Conservation (phyloP, 2,329 filamentous ascomycete genomes). For the Macrophomina tecta region DNA sequence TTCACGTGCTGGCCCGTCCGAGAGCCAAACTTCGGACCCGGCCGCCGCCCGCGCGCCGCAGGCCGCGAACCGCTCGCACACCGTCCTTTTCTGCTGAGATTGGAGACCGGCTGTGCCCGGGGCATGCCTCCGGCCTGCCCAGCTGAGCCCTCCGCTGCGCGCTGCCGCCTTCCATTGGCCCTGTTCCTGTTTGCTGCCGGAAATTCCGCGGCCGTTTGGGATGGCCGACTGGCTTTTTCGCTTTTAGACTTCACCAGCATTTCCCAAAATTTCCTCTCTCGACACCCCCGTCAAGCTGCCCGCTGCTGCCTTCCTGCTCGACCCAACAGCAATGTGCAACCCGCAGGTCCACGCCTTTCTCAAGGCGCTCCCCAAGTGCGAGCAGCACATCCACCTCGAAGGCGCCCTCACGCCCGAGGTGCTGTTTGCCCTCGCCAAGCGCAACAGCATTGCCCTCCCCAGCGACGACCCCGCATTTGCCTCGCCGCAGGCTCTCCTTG, state of each 20-base stretch:
- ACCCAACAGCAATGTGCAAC: constrained; percentile 59
- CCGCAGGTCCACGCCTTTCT: constrained; percentile 65
- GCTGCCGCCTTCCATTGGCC: constrained; percentile 2
- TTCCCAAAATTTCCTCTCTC: constrained; percentile 3
- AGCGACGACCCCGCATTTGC: constrained; percentile 66
- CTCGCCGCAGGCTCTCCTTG: constrained; percentile 63
- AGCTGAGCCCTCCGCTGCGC: not conserved
- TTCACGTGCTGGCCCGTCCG: constrained; percentile 20
- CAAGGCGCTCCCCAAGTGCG: constrained; percentile 74
- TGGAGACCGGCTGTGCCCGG: constrained; percentile 12
- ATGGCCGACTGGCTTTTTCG: not conserved
- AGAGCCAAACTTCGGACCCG: constrained; percentile 17
- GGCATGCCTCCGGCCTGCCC: no score
- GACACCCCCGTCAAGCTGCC: not conserved
- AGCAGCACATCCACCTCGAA: constrained; percentile 82
- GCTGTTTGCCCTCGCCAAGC: constrained; percentile 71
- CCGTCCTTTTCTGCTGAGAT: not conserved
- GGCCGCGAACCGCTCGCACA: not conserved
- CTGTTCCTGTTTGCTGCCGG: constrained; percentile 12
- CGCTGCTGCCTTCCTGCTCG: not conserved
- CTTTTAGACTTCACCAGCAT: constrained; percentile 2
- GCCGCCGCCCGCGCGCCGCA: constrained; percentile 18
- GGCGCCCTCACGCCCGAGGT: constrained; percentile 73
- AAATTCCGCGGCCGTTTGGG: constrained; percentile 18
- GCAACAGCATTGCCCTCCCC: constrained; percentile 68